Conservation (phyloP, 495 filamentous ascomycete species). For the Haplographium delicatum region DNA sequence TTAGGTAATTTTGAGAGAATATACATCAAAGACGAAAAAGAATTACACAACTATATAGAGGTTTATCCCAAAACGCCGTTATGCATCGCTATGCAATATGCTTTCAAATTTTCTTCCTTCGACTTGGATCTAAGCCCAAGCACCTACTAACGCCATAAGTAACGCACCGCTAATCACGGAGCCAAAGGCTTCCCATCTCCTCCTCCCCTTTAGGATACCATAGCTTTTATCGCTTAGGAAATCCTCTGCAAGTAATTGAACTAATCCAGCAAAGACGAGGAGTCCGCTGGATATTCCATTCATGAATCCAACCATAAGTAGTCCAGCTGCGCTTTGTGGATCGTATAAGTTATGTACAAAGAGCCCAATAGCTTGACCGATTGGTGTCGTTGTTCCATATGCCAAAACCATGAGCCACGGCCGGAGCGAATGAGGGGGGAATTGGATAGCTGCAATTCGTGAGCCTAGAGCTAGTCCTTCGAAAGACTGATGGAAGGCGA, state of each 20-base stretch:
- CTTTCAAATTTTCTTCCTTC: too few relatives aligned
- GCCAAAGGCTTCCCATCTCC: constrained; percentile 67
- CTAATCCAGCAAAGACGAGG: constrained; percentile 84
- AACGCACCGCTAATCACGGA: constrained; percentile 71
- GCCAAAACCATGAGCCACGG: constrained; percentile 96
- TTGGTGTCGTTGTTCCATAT: constrained; percentile 84
- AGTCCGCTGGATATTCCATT: constrained; percentile 87
- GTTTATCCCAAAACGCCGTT: neutral
- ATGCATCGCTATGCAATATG: neutral
- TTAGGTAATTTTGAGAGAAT: too few relatives aligned
- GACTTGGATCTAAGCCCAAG: constrained; percentile 68
- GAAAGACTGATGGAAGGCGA: constrained; percentile 74
- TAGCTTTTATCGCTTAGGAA: constrained; percentile 90
- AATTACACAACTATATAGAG: too few relatives aligned
- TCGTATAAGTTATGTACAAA: constrained; percentile 79
- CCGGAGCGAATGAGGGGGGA: constrained; percentile 46
- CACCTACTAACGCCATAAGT: constrained; percentile 85
- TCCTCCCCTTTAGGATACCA: constrained; percentile 59
- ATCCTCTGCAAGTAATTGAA: constrained; percentile 89
- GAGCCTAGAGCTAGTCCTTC: constrained; percentile 71
- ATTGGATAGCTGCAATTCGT: constrained; percentile 62
- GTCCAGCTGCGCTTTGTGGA: constrained; percentile 70
- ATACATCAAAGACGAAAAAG: too few relatives aligned
- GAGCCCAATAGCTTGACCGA: constrained; percentile 86
- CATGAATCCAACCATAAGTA: constrained; percentile 88